Evolutionary conservation across 73 alveolate genomes (phyloP).

Genomic region (Loxodes magnus): DNA sequence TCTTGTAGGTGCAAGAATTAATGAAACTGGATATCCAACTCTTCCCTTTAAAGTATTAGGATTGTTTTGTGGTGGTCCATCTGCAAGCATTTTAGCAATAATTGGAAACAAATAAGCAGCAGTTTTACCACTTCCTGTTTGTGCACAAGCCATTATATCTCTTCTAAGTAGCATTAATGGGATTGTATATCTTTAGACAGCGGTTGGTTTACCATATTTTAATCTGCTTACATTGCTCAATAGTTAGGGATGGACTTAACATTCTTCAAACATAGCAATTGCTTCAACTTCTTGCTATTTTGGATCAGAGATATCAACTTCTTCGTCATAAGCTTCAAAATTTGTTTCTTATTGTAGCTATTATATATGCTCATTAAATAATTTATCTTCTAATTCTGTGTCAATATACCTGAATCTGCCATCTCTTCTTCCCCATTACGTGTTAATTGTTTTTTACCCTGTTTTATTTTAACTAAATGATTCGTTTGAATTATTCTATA

Average conservation of each 20-base stretch:
- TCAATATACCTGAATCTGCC: too few species aligned
- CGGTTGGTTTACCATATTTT: too few species aligned
- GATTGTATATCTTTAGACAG: too few species aligned
- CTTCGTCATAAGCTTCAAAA: constrained; percentile 1
- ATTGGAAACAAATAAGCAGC: constrained; percentile 39
- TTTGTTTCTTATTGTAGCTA: not conserved
- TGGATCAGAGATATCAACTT: constrained; percentile 9
- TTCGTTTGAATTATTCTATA: too few species aligned
- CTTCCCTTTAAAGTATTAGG: constrained; percentile 38
- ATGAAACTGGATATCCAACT: constrained; percentile 32
- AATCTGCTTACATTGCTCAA: constrained; percentile 15
- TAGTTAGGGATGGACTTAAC: constrained; percentile 17
- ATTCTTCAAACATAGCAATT: constrained; percentile 18
- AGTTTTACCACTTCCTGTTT: constrained; percentile 53
- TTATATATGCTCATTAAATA: not conserved
- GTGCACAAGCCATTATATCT: constrained; percentile 31
- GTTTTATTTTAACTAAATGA: too few species aligned
- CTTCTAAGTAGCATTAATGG: too few species aligned
- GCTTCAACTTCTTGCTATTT: constrained; percentile 3
- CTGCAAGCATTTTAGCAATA: too few species aligned
- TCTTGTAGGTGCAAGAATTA: constrained; percentile 71
- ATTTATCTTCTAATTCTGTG: too few species aligned
- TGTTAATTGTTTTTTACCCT: too few species aligned
- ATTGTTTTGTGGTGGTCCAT: too few species aligned
- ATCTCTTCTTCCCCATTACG: too few species aligned